phyloP scores from a whole-genome alignment of 1,139 yeast genomes.

The Blastobotrys persicus region DNA sequence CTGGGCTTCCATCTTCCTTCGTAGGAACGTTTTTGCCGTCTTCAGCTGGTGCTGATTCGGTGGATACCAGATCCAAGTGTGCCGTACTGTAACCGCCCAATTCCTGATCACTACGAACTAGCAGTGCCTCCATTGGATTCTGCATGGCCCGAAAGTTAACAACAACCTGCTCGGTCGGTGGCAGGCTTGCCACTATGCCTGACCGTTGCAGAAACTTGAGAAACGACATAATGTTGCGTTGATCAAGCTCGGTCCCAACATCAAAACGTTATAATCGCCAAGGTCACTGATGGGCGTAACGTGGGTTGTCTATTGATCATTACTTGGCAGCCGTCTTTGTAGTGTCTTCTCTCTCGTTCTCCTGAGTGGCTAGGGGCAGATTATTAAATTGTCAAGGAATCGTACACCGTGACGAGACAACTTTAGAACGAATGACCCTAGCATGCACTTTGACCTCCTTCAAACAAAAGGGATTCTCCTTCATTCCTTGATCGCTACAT shows the following conservation, averaged over 20 bases:
- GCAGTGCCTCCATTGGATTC: constrained; percentile 46
- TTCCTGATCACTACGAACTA: constrained; percentile 68
- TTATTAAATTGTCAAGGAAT: no score
- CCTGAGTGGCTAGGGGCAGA: no score
- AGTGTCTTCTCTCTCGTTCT: no score
- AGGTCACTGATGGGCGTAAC: no score
- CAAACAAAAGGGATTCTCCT: no score
- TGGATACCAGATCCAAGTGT: constrained; percentile 45
- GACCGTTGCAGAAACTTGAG: constrained; percentile 16
- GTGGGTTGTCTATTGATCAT: no score
- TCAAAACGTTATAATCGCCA: no score
- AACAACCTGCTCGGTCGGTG: constrained; percentile 35
- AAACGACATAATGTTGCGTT: constrained; percentile 13
- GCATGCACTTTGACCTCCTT: no score
- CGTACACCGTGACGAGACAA: no score
- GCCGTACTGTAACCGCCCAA: constrained; percentile 78
- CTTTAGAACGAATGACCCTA: no score
- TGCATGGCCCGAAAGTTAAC: constrained; percentile 54
- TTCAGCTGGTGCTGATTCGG: constrained; percentile 25
- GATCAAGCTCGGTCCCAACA: background rate
- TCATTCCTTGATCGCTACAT: no score
- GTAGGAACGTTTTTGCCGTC: constrained; percentile 9
- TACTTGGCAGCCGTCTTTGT: no score
- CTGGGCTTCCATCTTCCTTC: constrained; percentile 17
- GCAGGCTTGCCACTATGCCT: constrained; percentile 15